These are phyloP conservation scores for Oldenlandia corymbosa DNA, from an alignment of 257 asterid species.

Conservation along the genomic window DNA sequence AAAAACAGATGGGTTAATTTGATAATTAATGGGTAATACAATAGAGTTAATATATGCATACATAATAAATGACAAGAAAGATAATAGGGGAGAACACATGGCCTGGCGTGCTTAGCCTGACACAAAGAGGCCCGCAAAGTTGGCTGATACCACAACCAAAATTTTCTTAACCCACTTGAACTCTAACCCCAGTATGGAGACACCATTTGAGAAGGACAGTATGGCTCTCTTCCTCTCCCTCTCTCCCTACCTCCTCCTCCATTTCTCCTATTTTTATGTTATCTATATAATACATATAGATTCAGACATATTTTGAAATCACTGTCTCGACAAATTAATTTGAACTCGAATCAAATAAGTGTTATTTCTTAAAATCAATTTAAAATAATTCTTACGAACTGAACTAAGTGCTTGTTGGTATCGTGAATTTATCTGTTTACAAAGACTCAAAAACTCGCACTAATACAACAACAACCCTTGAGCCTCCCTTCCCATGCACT, in stretches of 20 bases:
- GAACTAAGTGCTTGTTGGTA: too few species aligned
- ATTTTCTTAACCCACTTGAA: slow-evolving; percentile 40
- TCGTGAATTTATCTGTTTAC: too few species aligned
- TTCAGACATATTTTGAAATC: too few species aligned
- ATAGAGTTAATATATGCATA: too few species aligned
- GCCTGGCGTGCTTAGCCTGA: slow-evolving; percentile 34
- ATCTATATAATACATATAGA: too few species aligned
- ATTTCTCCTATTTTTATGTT: slow-evolving; percentile 16
- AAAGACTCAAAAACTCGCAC: slow-evolving; percentile 33
- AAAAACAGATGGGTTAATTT: not conserved
- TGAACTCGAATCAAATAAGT: too few species aligned
- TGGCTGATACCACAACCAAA: slow-evolving; percentile 24
- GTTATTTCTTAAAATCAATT: too few species aligned
- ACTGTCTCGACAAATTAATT: too few species aligned
- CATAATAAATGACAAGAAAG: slow-evolving; percentile 9
- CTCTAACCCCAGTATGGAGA: slow-evolving; percentile 46
- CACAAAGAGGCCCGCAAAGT: slow-evolving; percentile 37
- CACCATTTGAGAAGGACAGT: slow-evolving; percentile 36
- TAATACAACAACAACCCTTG: slow-evolving; percentile 20
- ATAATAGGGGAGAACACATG: slow-evolving; percentile 31
- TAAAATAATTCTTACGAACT: too few species aligned
- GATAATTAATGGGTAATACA: not conserved
- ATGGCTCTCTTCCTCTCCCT: slow-evolving; percentile 25
- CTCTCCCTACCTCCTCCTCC: too few species aligned
- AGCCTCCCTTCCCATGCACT: slow-evolving; percentile 67